phyloP scores from a whole-genome alignment of 2,329 filamentous ascomycete genomes.

The Hypomyces rosellus region DNA sequence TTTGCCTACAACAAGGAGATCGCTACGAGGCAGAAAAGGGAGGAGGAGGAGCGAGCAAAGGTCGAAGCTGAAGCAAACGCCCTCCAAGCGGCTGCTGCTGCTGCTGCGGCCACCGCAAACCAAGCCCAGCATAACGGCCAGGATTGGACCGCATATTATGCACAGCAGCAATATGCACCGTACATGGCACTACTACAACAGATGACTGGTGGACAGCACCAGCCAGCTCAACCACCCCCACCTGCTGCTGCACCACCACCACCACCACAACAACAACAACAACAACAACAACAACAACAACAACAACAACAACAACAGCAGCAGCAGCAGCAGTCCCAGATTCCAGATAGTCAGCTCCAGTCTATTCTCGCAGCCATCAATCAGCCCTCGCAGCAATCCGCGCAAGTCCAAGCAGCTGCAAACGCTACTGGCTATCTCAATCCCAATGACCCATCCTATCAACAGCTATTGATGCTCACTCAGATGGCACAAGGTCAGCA shows the following conservation, averaged over 20 bases:
- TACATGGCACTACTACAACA: conserved; percentile 38
- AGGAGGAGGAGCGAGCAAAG: conserved; percentile 32
- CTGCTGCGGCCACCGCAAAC: conserved; percentile 11
- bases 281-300: too few species aligned
- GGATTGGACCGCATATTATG: conserved; percentile 24
- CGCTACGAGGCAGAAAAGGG: conserved; percentile 31
- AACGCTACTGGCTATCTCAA: conserved; percentile 24
- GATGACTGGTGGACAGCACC: conserved; percentile 30
- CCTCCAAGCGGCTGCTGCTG: conserved; percentile 18
- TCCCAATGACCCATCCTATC: conserved; percentile 34
- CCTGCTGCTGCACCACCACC: conserved; percentile 10
- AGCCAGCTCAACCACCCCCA: conserved; percentile 13
- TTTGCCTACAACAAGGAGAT: conserved; percentile 39
- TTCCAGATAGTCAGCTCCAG: conserved; percentile 35
- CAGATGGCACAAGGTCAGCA: conserved; percentile 32
- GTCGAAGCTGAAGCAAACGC: conserved; percentile 27
- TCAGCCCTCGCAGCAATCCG: conserved; percentile 25
- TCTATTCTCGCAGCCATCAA: conserved; percentile 39
- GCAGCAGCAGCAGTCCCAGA: conserved; percentile 22
- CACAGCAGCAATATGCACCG: conserved; percentile 29
- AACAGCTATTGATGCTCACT: conserved; percentile 33
- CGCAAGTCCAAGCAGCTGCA: conserved; percentile 14
- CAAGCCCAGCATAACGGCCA: conserved; percentile 12
- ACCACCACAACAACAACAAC: too few species aligned
- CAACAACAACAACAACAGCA: conserved; percentile 20